phyloP scores from a whole-genome alignment of 106 monocot genomes.

The Amphibolis antarctica region DNA sequence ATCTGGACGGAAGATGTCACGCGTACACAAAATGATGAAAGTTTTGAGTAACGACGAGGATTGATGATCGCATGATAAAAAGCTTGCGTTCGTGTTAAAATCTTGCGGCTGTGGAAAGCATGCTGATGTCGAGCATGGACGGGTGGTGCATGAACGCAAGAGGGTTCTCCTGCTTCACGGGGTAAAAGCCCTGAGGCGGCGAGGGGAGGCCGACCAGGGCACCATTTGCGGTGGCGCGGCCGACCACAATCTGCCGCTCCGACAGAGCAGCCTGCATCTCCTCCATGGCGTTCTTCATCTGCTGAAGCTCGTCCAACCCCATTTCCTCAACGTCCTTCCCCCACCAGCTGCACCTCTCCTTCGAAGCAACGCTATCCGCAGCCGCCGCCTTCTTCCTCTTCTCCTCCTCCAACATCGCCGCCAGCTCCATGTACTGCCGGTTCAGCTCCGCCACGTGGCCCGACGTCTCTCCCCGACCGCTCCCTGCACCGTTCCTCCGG shows the following conservation, averaged over 20 bases:
- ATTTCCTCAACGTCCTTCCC: neutral
- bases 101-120: too few species aligned
- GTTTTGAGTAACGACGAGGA: too few species aligned
- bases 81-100: too few species aligned
- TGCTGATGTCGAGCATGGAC: too few species aligned
- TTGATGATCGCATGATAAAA: too few species aligned
- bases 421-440: neutral
- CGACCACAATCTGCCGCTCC: neutral
- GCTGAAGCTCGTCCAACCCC: neutral
- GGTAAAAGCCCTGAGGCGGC: neutral
- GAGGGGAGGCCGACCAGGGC: neutral
- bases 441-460: neutral
- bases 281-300: slow-evolving; percentile 5
- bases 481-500: neutral
- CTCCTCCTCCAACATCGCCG: slow-evolving; percentile 4
- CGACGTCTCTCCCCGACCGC: neutral
- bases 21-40: too few species aligned
- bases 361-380: too few species aligned
- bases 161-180: neutral
- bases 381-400: neutral
- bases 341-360: neutral
- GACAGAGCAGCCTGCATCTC: neutral
- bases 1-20: too few species aligned
- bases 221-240: neutral
- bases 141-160: too few species aligned